Base-by-base conservation (phyloP, 352 stramenopile species). In the Phytophthora aleatoria region DNA sequence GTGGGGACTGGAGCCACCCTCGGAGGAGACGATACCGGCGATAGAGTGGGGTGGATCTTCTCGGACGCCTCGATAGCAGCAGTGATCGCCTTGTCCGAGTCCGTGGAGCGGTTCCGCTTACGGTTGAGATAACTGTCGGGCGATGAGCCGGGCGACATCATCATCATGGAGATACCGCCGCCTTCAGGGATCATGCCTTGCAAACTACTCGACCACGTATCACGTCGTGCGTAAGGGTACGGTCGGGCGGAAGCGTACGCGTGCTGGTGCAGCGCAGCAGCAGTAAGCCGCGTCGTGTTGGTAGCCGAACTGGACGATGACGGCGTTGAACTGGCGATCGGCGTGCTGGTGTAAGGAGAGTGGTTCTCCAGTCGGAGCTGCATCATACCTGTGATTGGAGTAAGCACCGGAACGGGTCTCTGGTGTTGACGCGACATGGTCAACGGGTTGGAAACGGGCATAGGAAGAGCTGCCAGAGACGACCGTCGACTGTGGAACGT, bases 311-410 rank as follows among this genome's bases (percentile, higher is more conserved):
- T 52, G 15, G 71, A 72, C 9, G 76, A 77, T n/a, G 60, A 56
- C 3, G 65, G 71, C 10, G 66, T 55, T 3, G 68, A 69, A 27
- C 50, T 69, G 15, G 50, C 36, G 13, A 72, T 68, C 4, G 63
- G 44, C n/a, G 67, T 61, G 5, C 45, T 64, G 11, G 68, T 20
- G 49, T 58, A 70, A 11, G 69, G 65, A 41, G 71, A 76, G 11
- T 71, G 78, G 20, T 55, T 88, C 51, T 84, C 77, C 20, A 92
- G 69, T 20, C 76, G 75, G 30, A 92, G 70, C 54, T 89, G 77
- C 81, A 90, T 92, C 81, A 92, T 90, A 41, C 81, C 81, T 12
- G 78, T 77, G 45, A 92, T 88, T 4, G 83, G 83, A 7, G 83
- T 92, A 26, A 84, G 78, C 41, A 85, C 71, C 2, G 74, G 64